Conservation (phyloP, 2,329 filamentous ascomycete species). For the Cladosporium austrohemisphaericum region DNA sequence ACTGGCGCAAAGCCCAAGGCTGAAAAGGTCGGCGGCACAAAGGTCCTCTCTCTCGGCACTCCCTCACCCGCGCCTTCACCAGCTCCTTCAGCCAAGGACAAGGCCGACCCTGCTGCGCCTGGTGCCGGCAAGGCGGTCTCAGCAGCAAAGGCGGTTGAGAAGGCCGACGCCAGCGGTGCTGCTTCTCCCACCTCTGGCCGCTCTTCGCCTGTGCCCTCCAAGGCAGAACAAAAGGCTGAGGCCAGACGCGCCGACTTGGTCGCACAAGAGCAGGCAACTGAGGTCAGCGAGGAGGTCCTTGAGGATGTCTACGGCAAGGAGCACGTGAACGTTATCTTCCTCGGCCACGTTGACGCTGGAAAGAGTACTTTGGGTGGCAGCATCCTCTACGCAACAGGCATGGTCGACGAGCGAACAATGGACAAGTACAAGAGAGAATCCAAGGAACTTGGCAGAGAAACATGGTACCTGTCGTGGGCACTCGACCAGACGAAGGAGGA, state of each 20-base stretch:
- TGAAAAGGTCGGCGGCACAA: conserved; percentile 52
- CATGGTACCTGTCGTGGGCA: conserved; percentile 98
- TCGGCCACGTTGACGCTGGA: conserved; percentile 96
- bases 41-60: conserved; percentile 67
- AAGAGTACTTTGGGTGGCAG: conserved; percentile 95
- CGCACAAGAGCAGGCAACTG: conserved; percentile 71
- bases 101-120: conserved; percentile 42
- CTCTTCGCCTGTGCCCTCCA: conserved; percentile 63
- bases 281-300: conserved; percentile 79
- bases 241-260: conserved; percentile 75
- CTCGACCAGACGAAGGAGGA: conserved; percentile 97
- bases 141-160: conserved; percentile 86
- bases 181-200: conserved; percentile 81
- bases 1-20: conserved; percentile 54
- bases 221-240: conserved; percentile 54
- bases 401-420: conserved; percentile 98
- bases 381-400: conserved; percentile 88
- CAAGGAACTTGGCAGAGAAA: conserved; percentile 92
- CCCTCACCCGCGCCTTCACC: conserved; percentile 41
- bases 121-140: conserved; percentile 79
- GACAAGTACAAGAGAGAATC: conserved; percentile 98
- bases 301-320: conserved; percentile 97
- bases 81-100: conserved; percentile 48
- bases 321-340: conserved; percentile 92
- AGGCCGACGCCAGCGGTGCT: conserved; percentile 63